A percentile compares a stretch with the other conserved stretches of the same genome.
Conservation (phyloP, 352 stramenopile genomes). For the Albugo candida region DNA sequence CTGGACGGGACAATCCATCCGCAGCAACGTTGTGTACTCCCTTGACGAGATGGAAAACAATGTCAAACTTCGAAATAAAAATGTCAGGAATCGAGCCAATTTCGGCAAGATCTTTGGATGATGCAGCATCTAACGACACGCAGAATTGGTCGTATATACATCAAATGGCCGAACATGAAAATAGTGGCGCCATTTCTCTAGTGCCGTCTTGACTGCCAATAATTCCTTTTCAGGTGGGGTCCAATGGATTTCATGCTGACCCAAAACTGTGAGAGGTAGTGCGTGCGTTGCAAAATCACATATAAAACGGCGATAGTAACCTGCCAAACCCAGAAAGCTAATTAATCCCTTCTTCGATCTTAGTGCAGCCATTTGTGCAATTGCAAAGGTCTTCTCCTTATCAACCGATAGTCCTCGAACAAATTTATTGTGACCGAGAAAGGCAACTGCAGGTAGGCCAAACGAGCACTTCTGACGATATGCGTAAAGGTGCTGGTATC, state of each 20-base stretch:
- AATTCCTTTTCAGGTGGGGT: constrained; percentile 6
- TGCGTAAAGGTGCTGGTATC: constrained; percentile 8
- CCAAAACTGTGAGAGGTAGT: constrained; percentile 8
- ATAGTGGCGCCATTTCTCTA: constrained; percentile 6
- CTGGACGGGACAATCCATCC: constrained; percentile 5
- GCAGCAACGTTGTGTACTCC: constrained; percentile 4
- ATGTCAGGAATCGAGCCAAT: constrained; percentile 7
- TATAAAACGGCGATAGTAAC: constrained; percentile 17
- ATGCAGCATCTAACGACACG: constrained; percentile 6
- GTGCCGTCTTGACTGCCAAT: constrained; percentile 3
- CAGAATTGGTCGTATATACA: constrained; percentile 7
- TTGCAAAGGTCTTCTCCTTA: constrained; percentile 6
- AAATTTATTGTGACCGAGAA: constrained; percentile 13
- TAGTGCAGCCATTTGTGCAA: constrained; percentile 5
- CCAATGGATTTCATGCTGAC: constrained; percentile 1
- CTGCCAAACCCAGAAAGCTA: constrained; percentile 11
- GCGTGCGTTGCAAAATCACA: constrained; percentile 6
- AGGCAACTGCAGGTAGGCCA: constrained; percentile 6
- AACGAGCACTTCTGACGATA: constrained; percentile 13
- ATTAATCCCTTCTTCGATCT: constrained; percentile 6
- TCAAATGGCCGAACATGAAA: constrained; percentile 2
- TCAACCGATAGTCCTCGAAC: constrained; percentile 11
- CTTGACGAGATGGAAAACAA: constrained; percentile 5
- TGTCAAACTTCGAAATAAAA: constrained; percentile 9
- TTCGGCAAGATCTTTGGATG: constrained; percentile 4